Base-by-base conservation (phyloP, 164 flowering plant genomes). In the Euptelea pleiosperma region DNA sequence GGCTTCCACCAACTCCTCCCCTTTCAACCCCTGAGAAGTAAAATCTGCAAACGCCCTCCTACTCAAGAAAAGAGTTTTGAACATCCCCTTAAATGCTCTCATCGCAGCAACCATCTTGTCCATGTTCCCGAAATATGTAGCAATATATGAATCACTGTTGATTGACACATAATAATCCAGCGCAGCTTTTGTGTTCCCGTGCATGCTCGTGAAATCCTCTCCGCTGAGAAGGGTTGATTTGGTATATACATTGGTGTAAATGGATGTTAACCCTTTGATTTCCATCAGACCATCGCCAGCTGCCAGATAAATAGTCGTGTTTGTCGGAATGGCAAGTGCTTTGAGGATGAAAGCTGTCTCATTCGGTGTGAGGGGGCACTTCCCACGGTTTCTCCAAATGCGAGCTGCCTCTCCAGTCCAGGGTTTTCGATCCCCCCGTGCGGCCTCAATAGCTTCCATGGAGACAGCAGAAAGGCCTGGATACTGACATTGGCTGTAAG, bases 121-220 rank as follows among this genome's bases (percentile, higher is more conserved):
- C 97, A 94, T 94, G 70, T 94, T 94, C 22, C 97, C 99, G 63
- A 94, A 94, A 71, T 85, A 94, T 2, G 99, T 94, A 37, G 96
- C 97, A 25, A 94, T 53, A 22, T 91, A 94, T 0, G 92, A 75
- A 53, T 93, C 95, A 37, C 99, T 94, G 67, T 85, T 86, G 45
- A 91, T 84, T 1, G 99, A 91, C 34, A 91, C 85, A 25, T 79
- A 79, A 63, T 90, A 94, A 75, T 94, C 97, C 60, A 94, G 64
- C 0, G 97, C 97, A 58, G 99, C 99, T 80, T 94, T 94, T 24
- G 97, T 94, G 75, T 94, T 94, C 63, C 99, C 99, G 62, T 94
- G 97, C 96, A 94, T 88, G 61, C 53, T 70, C 29, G 66, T 66
- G 64, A 90, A 83, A 61, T 88, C 96, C 70, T 82, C 84, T 22